These are phyloP conservation scores for Populus hybrid DNA, from an alignment of 441 rosid species.

Conservation along the genomic window DNA sequence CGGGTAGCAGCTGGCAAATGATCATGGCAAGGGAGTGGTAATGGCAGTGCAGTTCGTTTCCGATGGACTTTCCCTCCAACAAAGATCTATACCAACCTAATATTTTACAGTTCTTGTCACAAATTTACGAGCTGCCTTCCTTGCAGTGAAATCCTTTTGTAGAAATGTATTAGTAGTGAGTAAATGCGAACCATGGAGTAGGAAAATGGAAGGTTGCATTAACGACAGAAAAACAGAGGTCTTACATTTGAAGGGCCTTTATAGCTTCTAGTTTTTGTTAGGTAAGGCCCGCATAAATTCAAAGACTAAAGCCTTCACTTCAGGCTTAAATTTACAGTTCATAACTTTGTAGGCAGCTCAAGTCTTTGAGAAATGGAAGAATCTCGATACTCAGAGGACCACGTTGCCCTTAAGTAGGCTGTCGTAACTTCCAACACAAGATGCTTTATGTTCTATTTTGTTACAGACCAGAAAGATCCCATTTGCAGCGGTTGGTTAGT, in stretches of 20 bases:
- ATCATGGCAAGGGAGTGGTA: too few relatives aligned
- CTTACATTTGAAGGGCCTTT: not conserved
- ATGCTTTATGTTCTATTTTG: not conserved
- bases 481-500: not conserved
- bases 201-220: not conserved
- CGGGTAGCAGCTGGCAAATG: too few relatives aligned
- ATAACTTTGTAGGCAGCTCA: not conserved
- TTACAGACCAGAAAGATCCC: not conserved
- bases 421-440: not conserved
- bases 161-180: not conserved
- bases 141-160: not conserved
- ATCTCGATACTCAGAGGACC: slow-evolving; percentile 1
- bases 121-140: not conserved
- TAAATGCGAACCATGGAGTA: not conserved
- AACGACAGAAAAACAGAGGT: not conserved
- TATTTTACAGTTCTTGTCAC: not conserved
- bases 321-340: not conserved
- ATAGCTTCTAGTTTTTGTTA: not conserved
- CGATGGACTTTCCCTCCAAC: not conserved
- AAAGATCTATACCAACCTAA: not conserved
- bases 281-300: slow-evolving; percentile 3
- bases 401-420: not conserved
- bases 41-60: not conserved
- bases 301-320: not conserved
- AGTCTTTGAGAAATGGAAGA: not conserved